These are phyloP conservation scores for Austroboletus festivus DNA, from an alignment of 768 basidiomycete genomes.

Conservation along the genomic window DNA sequence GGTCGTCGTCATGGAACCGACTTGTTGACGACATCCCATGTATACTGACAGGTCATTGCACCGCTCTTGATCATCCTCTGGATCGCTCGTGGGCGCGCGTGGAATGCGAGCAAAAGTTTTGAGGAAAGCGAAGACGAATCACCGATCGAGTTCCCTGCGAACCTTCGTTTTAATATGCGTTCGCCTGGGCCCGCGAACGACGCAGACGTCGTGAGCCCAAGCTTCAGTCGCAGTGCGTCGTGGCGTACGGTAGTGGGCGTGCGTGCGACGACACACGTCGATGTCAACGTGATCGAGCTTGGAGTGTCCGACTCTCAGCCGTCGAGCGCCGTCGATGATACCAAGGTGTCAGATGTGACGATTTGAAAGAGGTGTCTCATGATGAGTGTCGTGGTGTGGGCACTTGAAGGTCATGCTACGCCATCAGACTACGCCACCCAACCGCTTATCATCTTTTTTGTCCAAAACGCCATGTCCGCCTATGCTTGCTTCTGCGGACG, in stretches of 20 bases:
- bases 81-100: conserved; percentile 20
- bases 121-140: neutral
- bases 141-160: neutral
- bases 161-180: conserved; percentile 8
- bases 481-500: neutral
- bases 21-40: no score
- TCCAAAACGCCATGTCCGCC: no score
- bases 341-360: neutral
- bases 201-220: neutral
- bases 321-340: conserved; percentile 2
- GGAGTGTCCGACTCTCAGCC: conserved; percentile 5
- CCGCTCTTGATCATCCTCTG: conserved; percentile 27
- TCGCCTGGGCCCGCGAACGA: no score
- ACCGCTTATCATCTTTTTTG: no score
- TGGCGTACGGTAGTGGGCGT: conserved; percentile 9
- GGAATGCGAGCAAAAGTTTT: conserved; percentile 2
- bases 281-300: conserved; percentile 11
- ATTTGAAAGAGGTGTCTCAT: neutral
- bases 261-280: neutral
- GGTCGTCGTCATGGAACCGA: no score
- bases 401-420: no score
- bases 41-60: conserved; percentile 19
- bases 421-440: no score
- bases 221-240: conserved; percentile 5
- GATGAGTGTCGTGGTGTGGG: no score